Percentiles rank a stretch among this genome's conserved stretches.
Conservation (phyloP, 2,329 filamentous ascomycete genomes). For the Aspergillus awamori region DNA sequence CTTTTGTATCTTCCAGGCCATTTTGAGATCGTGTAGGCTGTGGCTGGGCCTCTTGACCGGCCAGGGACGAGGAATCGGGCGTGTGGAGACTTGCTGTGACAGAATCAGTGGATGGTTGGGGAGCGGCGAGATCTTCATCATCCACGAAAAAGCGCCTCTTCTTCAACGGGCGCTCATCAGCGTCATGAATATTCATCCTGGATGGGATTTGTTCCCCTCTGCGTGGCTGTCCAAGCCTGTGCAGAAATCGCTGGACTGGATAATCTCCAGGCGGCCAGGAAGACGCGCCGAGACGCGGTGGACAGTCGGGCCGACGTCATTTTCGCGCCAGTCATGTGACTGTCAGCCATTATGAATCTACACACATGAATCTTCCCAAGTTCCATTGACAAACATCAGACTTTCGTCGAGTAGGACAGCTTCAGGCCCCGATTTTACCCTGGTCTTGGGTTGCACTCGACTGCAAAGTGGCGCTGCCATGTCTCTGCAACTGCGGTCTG, state of each 20-base stretch:
- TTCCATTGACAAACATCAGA: no score
- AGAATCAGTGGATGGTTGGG: slow-evolving; percentile 18
- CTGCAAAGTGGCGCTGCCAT: no score
- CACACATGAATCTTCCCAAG: no score
- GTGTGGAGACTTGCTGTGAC: slow-evolving; percentile 21
- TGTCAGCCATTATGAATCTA: no score
- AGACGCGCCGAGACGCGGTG: slow-evolving; percentile 43
- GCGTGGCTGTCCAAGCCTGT: not conserved
- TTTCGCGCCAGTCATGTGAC: not conserved
- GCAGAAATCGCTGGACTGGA: not conserved
- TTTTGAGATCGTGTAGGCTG: not conserved
- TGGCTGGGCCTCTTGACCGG: not conserved
- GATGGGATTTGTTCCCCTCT: not conserved
- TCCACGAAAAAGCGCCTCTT: slow-evolving; percentile 66
- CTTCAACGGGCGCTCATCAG: slow-evolving; percentile 60
- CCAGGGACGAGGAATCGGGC: slow-evolving; percentile 15
- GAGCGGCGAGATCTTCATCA: slow-evolving; percentile 35
- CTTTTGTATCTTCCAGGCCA: not conserved
- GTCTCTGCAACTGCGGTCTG: no score
- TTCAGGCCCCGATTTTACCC: no score
- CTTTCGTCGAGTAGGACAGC: no score
- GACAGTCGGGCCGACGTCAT: slow-evolving; percentile 32
- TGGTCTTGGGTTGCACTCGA: no score
- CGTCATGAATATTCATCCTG: slow-evolving; percentile 43
- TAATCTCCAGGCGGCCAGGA: slow-evolving; percentile 11